phyloP scores from a whole-genome alignment of 192 early-diverging fungal species.

The Gryganskiella cystojenkinii region DNA sequence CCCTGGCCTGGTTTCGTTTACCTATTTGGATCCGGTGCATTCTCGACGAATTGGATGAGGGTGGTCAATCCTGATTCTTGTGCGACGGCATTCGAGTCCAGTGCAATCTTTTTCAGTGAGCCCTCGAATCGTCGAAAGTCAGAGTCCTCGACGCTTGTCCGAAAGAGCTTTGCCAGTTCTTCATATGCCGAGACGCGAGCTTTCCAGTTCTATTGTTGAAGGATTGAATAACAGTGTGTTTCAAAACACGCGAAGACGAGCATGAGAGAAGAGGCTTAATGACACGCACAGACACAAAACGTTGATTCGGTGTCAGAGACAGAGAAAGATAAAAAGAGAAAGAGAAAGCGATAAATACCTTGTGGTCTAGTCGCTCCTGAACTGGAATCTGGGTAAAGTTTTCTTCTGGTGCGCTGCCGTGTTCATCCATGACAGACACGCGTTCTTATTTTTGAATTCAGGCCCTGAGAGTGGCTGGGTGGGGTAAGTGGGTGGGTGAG shows the following conservation, averaged over 20 bases:
- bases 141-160: constrained; percentile 68
- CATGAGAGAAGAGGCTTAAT: too few species aligned
- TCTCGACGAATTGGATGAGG: constrained; percentile 80
- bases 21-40: constrained; percentile 83
- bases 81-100: constrained; percentile 91
- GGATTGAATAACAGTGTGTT: neutral
- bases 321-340: too few species aligned
- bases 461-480: too few species aligned
- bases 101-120: constrained; percentile 82
- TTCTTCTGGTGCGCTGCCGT: constrained; percentile 65
- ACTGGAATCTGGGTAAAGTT: constrained; percentile 84
- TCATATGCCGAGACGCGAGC: constrained; percentile 88
- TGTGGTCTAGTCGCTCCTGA: constrained; percentile 82
- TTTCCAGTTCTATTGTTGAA: constrained; percentile 86
- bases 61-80: constrained; percentile 87
- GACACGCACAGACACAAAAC: neutral
- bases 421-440: constrained; percentile 53
- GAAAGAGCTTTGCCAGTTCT: constrained; percentile 78
- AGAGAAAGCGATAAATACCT: constrained; percentile 72
- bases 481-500: too few species aligned
- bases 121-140: constrained; percentile 79
- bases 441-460: too few species aligned
- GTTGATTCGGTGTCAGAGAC: neutral
- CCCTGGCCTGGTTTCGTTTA: constrained; percentile 19
- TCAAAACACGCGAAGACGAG: too few species aligned